A percentile compares a stretch with the other conserved stretches of the same genome.
Evolutionary conservation across 441 rosid genomes (phyloP).

Genomic region (Populus hybrid): DNA sequence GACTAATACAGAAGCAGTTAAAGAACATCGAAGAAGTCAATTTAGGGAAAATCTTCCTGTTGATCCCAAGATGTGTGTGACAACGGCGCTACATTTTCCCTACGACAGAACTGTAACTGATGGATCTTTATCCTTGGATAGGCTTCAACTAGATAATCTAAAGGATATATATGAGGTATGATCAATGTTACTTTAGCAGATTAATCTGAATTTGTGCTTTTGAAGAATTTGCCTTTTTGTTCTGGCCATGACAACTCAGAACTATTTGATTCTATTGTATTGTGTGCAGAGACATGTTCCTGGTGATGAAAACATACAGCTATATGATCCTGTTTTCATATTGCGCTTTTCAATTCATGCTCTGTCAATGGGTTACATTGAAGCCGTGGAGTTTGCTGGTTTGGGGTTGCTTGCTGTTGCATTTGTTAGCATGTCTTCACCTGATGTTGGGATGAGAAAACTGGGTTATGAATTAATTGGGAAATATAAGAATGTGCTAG

Average conservation of each 20-base stretch:
- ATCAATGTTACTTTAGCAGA: slow-evolving; percentile 9
- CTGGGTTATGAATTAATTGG: slow-evolving; percentile 74
- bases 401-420: slow-evolving; percentile 91
- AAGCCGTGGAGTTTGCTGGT: slow-evolving; percentile 80
- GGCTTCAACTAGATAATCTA: slow-evolving; percentile 30
- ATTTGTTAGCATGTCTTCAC: slow-evolving; percentile 81
- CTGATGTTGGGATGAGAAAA: slow-evolving; percentile 77
- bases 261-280: slow-evolving; percentile 22
- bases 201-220: slow-evolving; percentile 16
- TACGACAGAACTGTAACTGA: slow-evolving; percentile 46
- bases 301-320: slow-evolving; percentile 32
- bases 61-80: slow-evolving; percentile 69
- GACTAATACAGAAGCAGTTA: slow-evolving; percentile 43
- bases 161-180: slow-evolving; percentile 40
- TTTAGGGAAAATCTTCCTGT: slow-evolving; percentile 80
- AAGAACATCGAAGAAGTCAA: slow-evolving; percentile 53
- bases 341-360: slow-evolving; percentile 65
- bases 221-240: neutral
- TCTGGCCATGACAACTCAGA: slow-evolving; percentile 1
- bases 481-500: slow-evolving; percentile 56
- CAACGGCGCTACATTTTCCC: slow-evolving; percentile 70
- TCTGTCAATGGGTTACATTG: slow-evolving; percentile 62
- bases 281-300: slow-evolving; percentile 45
- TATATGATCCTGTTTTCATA: slow-evolving; percentile 88
- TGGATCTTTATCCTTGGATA: slow-evolving; percentile 29